Evolutionary conservation across 73 alveolate species (phyloP).

Genomic region (Tetrahymena borealis): DNA sequence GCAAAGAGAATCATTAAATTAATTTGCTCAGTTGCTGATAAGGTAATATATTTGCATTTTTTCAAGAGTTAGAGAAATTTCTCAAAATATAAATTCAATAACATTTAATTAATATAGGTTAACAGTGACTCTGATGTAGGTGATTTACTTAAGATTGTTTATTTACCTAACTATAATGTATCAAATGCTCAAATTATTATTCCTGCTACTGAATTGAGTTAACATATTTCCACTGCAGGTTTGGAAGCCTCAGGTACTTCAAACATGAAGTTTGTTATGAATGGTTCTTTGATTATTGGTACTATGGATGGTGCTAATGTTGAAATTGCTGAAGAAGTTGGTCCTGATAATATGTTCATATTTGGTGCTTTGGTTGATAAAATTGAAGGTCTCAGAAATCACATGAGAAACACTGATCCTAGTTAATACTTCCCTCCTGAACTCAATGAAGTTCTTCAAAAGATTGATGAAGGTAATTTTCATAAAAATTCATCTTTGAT

Average conservation of each 20-base stretch:
- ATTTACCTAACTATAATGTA: constrained; percentile 93
- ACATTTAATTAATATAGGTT: constrained; percentile 34
- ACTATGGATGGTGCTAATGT: constrained; percentile 99
- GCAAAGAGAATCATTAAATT: constrained; percentile 97
- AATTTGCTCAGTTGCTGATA: constrained; percentile 63
- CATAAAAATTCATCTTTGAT: not conserved
- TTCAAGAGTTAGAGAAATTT: not conserved
- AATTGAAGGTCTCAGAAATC: constrained; percentile 20
- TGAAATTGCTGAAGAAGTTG: constrained; percentile 97
- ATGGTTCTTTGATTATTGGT: constrained; percentile 94
- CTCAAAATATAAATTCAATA: too few species aligned
- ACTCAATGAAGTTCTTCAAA: constrained; percentile 12
- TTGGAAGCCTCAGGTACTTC: constrained; percentile 88
- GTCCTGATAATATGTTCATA: constrained; percentile 78
- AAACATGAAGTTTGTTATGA: constrained; percentile 93
- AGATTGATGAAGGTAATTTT: constrained; percentile 27
- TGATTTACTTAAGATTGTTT: constrained; percentile 77
- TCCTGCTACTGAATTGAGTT: constrained; percentile 96
- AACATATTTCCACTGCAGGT: constrained; percentile 98
- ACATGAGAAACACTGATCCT: constrained; percentile 44
- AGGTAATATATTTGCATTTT: not conserved
- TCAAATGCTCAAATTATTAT: constrained; percentile 92
- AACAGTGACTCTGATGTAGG: constrained; percentile 91
- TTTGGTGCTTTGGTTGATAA: constrained; percentile 47
- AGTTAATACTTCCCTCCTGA: constrained; percentile 42